Percentiles rank a stretch among this genome's conserved stretches.
phyloP scores from a whole-genome alignment of 352 stramenopile genomes.

The Phytophthora parvispora region DNA sequence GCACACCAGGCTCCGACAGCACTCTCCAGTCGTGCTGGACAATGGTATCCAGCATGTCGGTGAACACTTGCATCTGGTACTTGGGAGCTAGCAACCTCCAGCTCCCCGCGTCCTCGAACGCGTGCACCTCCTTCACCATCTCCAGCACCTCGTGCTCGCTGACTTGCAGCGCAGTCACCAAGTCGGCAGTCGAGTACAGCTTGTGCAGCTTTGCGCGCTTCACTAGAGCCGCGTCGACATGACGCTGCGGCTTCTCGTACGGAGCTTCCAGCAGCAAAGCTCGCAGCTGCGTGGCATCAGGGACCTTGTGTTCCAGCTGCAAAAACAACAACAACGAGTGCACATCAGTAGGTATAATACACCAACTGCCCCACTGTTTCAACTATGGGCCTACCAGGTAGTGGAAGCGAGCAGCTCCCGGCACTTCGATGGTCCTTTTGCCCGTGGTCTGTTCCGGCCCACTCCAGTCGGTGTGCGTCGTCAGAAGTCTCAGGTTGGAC shows the following conservation, averaged over 20 bases:
- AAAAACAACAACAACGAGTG: neutral
- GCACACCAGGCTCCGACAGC: conserved; percentile 46
- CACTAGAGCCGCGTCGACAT: conserved; percentile 5
- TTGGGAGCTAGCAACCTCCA: conserved; percentile 70
- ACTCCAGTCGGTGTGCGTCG: conserved; percentile 64
- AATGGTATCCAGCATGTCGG: conserved; percentile 77
- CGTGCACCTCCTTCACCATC: conserved; percentile 70
- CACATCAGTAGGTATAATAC: neutral
- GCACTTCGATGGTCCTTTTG: conserved; percentile 52
- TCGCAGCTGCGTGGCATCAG: conserved; percentile 67
- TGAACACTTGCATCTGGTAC: conserved; percentile 74
- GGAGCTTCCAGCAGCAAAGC: conserved; percentile 73
- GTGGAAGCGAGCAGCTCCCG: conserved; percentile 70
- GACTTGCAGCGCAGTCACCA: conserved; percentile 69
- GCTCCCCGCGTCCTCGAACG: conserved; percentile 76
- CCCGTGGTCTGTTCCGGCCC: conserved; percentile 25
- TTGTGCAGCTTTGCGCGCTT: conserved; percentile 68
- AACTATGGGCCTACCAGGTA: conserved; percentile 56
- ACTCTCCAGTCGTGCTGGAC: conserved; percentile 81
- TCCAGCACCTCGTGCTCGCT: conserved; percentile 72
- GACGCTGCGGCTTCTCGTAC: conserved; percentile 48
- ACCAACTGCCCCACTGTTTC: neutral
- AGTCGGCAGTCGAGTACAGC: conserved; percentile 68
- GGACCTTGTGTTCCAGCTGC: conserved; percentile 73
- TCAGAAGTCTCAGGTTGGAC: conserved; percentile 83